Evolutionary conservation across 768 basidiomycete species (phyloP), one percentile per base, ranked within the genome.

Genomic region (Boletus subparvulus): DNA sequence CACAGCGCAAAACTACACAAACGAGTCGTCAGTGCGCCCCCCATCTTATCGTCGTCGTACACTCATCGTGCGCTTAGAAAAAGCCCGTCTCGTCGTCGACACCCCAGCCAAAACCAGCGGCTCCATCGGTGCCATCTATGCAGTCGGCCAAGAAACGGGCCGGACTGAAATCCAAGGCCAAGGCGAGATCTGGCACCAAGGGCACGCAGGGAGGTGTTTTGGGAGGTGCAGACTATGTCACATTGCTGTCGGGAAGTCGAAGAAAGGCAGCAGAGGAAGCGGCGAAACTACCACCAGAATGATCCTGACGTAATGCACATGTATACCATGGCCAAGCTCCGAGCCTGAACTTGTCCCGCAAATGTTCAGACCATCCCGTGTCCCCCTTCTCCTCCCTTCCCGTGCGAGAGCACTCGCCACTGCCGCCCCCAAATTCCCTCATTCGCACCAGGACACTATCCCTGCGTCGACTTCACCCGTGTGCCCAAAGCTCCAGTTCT

Each of bases 181-280:
- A 60, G 35, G 54, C 54, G 3, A 65, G 33, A 21, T 28, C 61
- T 16, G 32, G 40, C 7, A 11, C 3, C 26, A 50, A 49, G 13
- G 35, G 47, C 8, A 7, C 30, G 11, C 14, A 47, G 7, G 77
- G 71, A 14, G 77, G 72, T 50, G 79, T 91, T 3, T 75, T 91
- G 37, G 88, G 87, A 19, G 88, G 81, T 19, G 89, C 86, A 32
- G 90, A 92, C 69, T 92, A 92, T 65, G 84, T 92, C 45, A 77
- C 81, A 12, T 68, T 92, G 60, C 73, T 90, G 77, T 77, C 85
- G 78, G 88, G 89, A 17, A 77, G 88, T n/a, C 76, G 89, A 57
- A 78, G 79, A 63, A 88, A 82, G 65, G 88, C 84, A 14, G 77
- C 73, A 51, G 78, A 81, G 65, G 90, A 91, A 69, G 88, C 86